Evolutionary conservation across 208 protist species (phyloP).

Genomic region (Paratrypanosoma confusum): DNA sequence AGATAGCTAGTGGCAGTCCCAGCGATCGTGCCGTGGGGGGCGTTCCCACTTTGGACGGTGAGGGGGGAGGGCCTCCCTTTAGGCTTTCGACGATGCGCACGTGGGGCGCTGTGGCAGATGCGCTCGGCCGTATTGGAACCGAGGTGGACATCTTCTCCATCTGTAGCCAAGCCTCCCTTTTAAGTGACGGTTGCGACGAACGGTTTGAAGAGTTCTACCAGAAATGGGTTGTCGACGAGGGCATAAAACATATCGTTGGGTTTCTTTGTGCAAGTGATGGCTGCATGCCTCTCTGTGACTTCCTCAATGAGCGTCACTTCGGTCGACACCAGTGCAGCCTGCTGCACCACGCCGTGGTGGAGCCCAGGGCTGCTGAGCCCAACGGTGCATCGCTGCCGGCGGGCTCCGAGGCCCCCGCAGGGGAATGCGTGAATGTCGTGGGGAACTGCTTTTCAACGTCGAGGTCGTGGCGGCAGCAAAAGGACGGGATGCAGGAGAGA

Average conservation of each 20-base stretch:
- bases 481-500: constrained; percentile 38
- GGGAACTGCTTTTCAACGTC: constrained; percentile 52
- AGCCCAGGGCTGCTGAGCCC: constrained; percentile 12
- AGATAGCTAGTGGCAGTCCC: too few species aligned
- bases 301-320: constrained; percentile 29
- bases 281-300: constrained; percentile 48
- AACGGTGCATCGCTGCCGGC: neutral
- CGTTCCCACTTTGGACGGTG: too few species aligned
- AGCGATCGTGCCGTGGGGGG: too few species aligned
- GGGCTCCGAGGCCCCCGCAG: neutral
- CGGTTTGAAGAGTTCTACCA: constrained; percentile 30
- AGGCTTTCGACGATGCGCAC: too few species aligned
- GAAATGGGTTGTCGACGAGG: constrained; percentile 28
- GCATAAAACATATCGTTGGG: constrained; percentile 43
- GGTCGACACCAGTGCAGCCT: too few species aligned
- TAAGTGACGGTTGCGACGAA: too few species aligned
- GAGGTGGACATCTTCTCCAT: too few species aligned
- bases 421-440: constrained; percentile 18
- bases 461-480: constrained; percentile 45
- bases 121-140: too few species aligned
- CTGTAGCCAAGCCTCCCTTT: too few species aligned
- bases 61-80: too few species aligned
- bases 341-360: too few species aligned
- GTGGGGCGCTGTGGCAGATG: too few species aligned
- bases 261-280: constrained; percentile 47